Evolutionary conservation across 805 yeast species (phyloP).

Genomic region (Metschnikowia corniflorae): DNA sequence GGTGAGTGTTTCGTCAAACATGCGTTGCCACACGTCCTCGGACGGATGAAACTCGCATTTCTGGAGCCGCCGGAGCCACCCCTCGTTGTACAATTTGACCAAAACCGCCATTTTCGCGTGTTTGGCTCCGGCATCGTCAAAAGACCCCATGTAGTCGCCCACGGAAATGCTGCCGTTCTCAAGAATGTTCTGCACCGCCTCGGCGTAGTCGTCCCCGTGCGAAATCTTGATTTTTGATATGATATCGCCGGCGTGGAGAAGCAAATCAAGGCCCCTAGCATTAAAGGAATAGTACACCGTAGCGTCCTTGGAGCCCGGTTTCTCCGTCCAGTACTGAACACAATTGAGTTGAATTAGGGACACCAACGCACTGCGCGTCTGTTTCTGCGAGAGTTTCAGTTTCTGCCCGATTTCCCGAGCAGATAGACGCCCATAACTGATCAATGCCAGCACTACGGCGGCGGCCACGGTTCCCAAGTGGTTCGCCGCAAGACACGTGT

Average conservation of each 20-base stretch:
- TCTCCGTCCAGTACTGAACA: constrained; percentile 60
- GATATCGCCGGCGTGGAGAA: constrained; percentile 77
- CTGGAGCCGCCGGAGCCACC: constrained; percentile 36
- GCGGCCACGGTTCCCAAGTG: constrained; percentile 76
- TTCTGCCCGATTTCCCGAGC: constrained; percentile 49
- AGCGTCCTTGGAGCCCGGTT: constrained; percentile 16
- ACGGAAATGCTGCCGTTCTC: constrained; percentile 63
- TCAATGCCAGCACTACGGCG: constrained; percentile 52
- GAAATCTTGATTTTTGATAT: constrained; percentile 48
- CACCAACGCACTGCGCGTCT: constrained; percentile 65
- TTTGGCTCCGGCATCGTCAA: constrained; percentile 20
- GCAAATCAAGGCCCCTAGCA: constrained; percentile 58
- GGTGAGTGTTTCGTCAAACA: constrained; percentile 35
- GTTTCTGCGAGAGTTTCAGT: constrained; percentile 44
- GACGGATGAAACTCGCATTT: constrained; percentile 31
- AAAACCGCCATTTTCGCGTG: constrained; percentile 25
- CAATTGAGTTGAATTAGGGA: constrained; percentile 78
- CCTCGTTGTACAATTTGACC: constrained; percentile 28
- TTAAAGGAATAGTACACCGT: constrained; percentile 53
- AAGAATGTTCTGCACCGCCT: constrained; percentile 66
- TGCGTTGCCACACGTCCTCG: constrained; percentile 37
- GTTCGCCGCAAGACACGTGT: constrained; percentile 48
- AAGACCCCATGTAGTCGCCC: constrained; percentile 38
- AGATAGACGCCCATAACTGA: constrained; percentile 65
- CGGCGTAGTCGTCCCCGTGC: constrained; percentile 47